Evolutionary conservation across 192 early-diverging fungal species (phyloP).

Genomic region (Coemansia sp.): DNA sequence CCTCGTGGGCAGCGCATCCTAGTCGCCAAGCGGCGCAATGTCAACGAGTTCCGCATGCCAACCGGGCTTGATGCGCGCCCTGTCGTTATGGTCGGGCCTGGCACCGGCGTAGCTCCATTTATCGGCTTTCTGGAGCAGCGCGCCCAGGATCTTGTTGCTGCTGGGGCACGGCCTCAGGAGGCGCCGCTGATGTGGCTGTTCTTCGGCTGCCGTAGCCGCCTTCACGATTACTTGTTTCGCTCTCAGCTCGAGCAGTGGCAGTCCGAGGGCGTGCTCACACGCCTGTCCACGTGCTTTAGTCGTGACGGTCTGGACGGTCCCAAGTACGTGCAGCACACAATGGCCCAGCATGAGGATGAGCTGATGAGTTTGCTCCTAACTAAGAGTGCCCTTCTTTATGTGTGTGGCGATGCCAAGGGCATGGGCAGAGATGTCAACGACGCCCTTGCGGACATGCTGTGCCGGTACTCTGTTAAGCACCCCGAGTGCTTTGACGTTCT

Average conservation of each 20-base stretch:
- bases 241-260: constrained; percentile 57
- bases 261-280: constrained; percentile 55
- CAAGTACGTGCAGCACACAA: constrained; percentile 84
- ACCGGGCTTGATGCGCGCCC: constrained; percentile 50
- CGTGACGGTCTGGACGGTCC: constrained; percentile 38
- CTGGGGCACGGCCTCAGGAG: constrained; percentile 9
- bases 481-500: constrained; percentile 24
- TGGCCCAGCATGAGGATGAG: constrained; percentile 56
- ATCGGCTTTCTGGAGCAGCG: constrained; percentile 85
- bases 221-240: constrained; percentile 70
- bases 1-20: constrained; percentile 35
- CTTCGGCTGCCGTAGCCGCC: constrained; percentile 76
- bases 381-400: constrained; percentile 66
- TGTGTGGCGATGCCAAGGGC: constrained; percentile 82
- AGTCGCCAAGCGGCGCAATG: constrained; percentile 60
- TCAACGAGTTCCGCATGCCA: constrained; percentile 69
- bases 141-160: constrained; percentile 48
- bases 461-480: constrained; percentile 35
- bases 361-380: constrained; percentile 60
- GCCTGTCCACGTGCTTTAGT: constrained; percentile 66
- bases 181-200: constrained; percentile 59
- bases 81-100: constrained; percentile 85
- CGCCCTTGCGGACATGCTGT: constrained; percentile 66
- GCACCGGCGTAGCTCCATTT: constrained; percentile 95
- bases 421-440: constrained; percentile 89